Evolutionary conservation across 1,284 basidiomycete genomes (phyloP), one percentile per base, ranked within the genome.

Genomic region (Sporisorium graminicola): DNA sequence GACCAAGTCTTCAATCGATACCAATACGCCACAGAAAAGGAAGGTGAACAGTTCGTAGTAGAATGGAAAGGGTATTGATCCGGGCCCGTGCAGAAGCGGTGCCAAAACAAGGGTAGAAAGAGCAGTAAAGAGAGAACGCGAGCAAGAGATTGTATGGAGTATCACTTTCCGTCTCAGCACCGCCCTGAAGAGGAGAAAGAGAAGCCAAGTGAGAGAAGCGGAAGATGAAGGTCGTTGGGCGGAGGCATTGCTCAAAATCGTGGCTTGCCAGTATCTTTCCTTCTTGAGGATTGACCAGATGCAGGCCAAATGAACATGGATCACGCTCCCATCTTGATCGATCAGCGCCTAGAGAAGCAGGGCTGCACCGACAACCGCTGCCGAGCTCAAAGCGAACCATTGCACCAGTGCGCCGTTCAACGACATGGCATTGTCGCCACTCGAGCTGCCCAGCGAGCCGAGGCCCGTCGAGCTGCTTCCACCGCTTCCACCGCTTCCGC

Each of bases 331-430:
- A 31, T 31, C 42, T 18, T 18, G n/a, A n/a, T 18, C 20, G 3
- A 1, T 6, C 29, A n/a, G n/a, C 12, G 31, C 24, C 46, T 31
- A 67, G 26, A 67, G 65, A 54, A 67, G 22, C 31, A 61, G 14
- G 3, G 58, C 65, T 14, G 58, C 65, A 29, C 65, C 65, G 5
- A 61, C 2, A 7, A 61, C 49, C 18, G 33, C 65, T 8, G 40
- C 65, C 26, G 43, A 27, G 12, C 42, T 18, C 24, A 40, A 8
- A 10, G 26, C 59, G 8, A 44, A n/a, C 51, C 47, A 1, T 26
- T 47, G 31, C 24, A 54, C 6, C 16, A 50, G 18, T 1, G 40
- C 24, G 9, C 20, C 31, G 9, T 43, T 40, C 20, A 26, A 13
- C 8, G n/a, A 22, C 7, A 57, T 20, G 18, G n/a, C 47, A 20